A percentile compares a stretch with the other conserved stretches of the same genome.
Conservation (phyloP, 2,329 filamentous ascomycete species). For the Ilyonectria robusta region DNA sequence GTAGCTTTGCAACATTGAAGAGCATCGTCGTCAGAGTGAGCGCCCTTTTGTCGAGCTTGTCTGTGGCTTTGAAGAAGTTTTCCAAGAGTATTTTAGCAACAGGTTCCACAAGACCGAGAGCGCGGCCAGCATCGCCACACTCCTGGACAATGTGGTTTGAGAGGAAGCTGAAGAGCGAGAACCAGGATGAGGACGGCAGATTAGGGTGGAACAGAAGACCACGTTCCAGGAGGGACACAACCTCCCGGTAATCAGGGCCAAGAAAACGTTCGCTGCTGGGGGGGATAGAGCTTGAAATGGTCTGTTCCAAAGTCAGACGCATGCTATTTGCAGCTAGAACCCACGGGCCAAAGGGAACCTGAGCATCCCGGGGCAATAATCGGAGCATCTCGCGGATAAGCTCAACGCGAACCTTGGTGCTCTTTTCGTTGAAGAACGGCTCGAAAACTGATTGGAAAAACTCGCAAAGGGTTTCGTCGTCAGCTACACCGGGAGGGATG, state of each 20-base stretch:
- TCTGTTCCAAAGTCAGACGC: conserved; percentile 57
- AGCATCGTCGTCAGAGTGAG: conserved; percentile 59
- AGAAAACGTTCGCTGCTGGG: conserved; percentile 60
- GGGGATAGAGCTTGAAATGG: conserved; percentile 40
- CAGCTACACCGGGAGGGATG: conserved; percentile 61
- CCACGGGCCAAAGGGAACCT: conserved; percentile 66
- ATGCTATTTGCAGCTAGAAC: conserved; percentile 64
- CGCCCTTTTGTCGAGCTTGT: conserved; percentile 42
- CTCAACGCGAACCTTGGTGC: conserved; percentile 59
- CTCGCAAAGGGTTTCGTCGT: conserved; percentile 61
- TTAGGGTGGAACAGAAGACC: conserved; percentile 67
- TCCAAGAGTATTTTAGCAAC: conserved; percentile 71
- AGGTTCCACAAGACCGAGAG: conserved; percentile 79
- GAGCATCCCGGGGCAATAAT: conserved; percentile 60
- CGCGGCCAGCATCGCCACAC: conserved; percentile 76
- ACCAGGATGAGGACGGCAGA: conserved; percentile 64
- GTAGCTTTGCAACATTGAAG: conserved; percentile 65
- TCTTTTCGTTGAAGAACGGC: conserved; percentile 71
- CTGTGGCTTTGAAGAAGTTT: conserved; percentile 38
- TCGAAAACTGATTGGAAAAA: conserved; percentile 68
- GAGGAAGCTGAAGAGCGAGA: conserved; percentile 70
- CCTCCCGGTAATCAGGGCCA: conserved; percentile 78
- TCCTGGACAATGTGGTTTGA: conserved; percentile 71
- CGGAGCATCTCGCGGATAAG: conserved; percentile 67
- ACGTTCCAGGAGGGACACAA: conserved; percentile 76